These are phyloP conservation scores for Colletotrichum cuscutae DNA, from an alignment of 2,329 filamentous ascomycete species.

Conservation along the genomic window DNA sequence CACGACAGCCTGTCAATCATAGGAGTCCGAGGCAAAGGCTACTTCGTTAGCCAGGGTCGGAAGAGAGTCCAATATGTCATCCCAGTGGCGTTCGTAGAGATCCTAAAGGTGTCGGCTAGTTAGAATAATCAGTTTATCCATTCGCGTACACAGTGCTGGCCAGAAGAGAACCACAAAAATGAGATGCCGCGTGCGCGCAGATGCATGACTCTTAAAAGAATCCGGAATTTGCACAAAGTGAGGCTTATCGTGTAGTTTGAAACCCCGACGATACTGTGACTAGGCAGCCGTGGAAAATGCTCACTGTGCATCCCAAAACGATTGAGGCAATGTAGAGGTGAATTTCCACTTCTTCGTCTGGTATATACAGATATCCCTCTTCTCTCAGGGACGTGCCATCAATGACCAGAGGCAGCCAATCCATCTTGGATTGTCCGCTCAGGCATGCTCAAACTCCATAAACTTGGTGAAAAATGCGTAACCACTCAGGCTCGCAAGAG, in stretches of 20 bases:
- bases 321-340: conserved; percentile 14
- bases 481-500: conserved; percentile 17
- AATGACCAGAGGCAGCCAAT: background rate
- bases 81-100: background rate
- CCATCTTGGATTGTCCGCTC: background rate
- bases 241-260: no score
- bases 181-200: background rate
- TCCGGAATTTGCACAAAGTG: background rate
- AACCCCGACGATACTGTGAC: background rate
- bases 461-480: conserved; percentile 11
- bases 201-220: background rate
- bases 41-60: background rate
- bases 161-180: background rate
- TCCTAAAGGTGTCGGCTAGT: background rate
- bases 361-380: conserved; percentile 26
- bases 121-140: background rate
- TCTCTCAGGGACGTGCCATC: background rate
- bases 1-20: conserved; percentile 9
- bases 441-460: conserved; percentile 13
- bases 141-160: background rate
- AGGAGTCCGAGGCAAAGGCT: background rate
- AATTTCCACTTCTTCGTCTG: conserved; percentile 27
- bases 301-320: background rate
- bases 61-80: background rate
- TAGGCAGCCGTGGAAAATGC: background rate